Conservation (phyloP, 768 basidiomycete genomes). For the Steccherinum ochraceum region DNA sequence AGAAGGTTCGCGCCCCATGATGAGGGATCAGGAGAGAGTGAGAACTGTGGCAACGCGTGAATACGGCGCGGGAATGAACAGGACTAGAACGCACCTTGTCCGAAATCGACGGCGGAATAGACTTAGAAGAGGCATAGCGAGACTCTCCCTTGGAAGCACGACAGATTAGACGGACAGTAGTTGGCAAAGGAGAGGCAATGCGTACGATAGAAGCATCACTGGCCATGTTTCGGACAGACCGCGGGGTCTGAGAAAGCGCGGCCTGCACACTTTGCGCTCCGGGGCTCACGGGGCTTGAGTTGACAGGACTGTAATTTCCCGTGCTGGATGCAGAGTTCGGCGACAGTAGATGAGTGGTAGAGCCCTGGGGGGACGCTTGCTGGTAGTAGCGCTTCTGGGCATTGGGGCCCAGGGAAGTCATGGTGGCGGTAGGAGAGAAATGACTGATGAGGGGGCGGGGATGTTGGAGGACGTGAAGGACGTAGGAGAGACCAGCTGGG, state of each 20-base stretch:
- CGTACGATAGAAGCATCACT: constrained; percentile 42
- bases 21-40: constrained; percentile 58
- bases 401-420: constrained; percentile 10
- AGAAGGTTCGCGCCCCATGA: constrained; percentile 60
- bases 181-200: background rate
- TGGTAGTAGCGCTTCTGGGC: constrained; percentile 4
- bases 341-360: constrained; percentile 5
- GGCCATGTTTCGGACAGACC: constrained; percentile 27
- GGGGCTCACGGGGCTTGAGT: too few relatives aligned
- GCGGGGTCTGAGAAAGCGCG: constrained; percentile 11
- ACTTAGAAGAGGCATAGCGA: constrained; percentile 12
- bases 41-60: constrained; percentile 36
- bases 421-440: constrained; percentile 3
- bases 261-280: constrained; percentile 14
- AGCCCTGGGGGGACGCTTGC: constrained; percentile 6
- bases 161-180: background rate
- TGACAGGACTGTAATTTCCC: too few relatives aligned
- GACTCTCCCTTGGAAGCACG: constrained; percentile 14
- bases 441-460: too few relatives aligned
- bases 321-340: too few relatives aligned
- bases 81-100: constrained; percentile 19
- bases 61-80: background rate
- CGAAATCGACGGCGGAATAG: constrained; percentile 20
- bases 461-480: background rate
- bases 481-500: background rate